Percentiles rank a stretch among this genome's conserved stretches.
Conservation (phyloP, 257 asterid genomes). For the Gynochthodes officinalis region DNA sequence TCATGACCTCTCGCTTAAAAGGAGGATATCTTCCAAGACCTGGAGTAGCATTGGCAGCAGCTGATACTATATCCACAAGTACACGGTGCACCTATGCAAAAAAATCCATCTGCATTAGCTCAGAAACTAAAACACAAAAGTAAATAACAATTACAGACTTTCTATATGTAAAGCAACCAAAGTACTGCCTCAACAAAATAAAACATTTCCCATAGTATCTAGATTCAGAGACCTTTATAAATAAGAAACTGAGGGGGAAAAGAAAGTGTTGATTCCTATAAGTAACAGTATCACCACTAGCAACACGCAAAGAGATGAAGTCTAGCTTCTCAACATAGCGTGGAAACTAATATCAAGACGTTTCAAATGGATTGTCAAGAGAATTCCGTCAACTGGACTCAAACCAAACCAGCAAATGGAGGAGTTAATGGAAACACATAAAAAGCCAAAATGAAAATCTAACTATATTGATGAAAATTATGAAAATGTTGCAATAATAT, state of each 20-base stretch:
- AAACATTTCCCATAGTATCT: too few relatives aligned
- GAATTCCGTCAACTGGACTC: neutral
- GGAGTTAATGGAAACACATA: neutral
- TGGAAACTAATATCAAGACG: too few relatives aligned
- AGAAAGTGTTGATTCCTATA: neutral
- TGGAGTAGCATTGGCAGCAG: conserved; percentile 94
- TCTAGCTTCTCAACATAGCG: neutral
- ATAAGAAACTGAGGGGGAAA: too few relatives aligned
- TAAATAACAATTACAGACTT: neutral
- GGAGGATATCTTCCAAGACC: conserved; percentile 99
- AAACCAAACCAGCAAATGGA: neutral
- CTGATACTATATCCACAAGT: conserved; percentile 79
- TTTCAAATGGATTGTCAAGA: too few relatives aligned
- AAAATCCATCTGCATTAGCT: conserved; percentile 8
- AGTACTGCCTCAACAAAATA: neutral
- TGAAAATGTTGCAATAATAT: neutral
- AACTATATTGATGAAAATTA: too few relatives aligned
- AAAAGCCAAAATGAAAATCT: neutral
- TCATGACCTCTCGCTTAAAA: conserved; percentile 85
- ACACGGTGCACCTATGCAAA: conserved; percentile 79
- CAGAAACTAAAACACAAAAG: conserved; percentile 2
- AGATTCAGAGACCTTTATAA: neutral
- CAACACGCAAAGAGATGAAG: too few relatives aligned
- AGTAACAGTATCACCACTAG: neutral
- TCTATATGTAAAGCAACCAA: neutral